A percentile compares a stretch with the other conserved stretches of the same genome.
phyloP scores from a whole-genome alignment of 805 yeast species.

The Clavispora phyllophila region DNA sequence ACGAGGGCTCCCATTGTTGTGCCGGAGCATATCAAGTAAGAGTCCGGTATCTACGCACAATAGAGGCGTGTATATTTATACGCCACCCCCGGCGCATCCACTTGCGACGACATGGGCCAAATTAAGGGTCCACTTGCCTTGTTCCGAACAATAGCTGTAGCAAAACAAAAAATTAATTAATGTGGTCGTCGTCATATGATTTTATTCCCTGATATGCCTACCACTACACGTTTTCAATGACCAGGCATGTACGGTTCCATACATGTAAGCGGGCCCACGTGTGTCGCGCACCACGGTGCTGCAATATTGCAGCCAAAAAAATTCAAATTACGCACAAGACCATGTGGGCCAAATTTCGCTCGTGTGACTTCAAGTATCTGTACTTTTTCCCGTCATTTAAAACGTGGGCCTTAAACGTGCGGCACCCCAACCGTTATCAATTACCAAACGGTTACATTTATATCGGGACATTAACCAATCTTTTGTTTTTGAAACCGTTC shows the following conservation, averaged over 20 bases:
- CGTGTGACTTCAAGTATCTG: background rate
- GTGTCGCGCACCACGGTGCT: constrained; percentile 1
- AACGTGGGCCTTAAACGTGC: constrained; percentile 2
- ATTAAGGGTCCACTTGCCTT: no score
- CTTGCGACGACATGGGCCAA: no score
- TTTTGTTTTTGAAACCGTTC: background rate
- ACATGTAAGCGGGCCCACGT: background rate
- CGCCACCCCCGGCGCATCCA: no score
- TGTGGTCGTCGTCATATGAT: no score
- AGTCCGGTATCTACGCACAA: no score
- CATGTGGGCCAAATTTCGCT: background rate
- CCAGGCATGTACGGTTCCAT: background rate
- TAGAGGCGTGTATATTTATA: no score
- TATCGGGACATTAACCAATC: background rate
- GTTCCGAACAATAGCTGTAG: no score
- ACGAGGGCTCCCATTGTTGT: no score
- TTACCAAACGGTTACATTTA: background rate
- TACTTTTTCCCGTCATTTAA: background rate
- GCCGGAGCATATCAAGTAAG: no score
- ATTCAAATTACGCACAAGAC: constrained; percentile 1
- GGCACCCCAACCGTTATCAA: background rate
- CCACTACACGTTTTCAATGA: background rate
- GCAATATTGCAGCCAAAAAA: constrained; percentile 1
- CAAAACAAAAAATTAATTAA: no score
- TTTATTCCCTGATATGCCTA: background rate